phyloP scores from a whole-genome alignment of 2,329 filamentous ascomycete species.

The Aspergillus pseudotamarii region DNA sequence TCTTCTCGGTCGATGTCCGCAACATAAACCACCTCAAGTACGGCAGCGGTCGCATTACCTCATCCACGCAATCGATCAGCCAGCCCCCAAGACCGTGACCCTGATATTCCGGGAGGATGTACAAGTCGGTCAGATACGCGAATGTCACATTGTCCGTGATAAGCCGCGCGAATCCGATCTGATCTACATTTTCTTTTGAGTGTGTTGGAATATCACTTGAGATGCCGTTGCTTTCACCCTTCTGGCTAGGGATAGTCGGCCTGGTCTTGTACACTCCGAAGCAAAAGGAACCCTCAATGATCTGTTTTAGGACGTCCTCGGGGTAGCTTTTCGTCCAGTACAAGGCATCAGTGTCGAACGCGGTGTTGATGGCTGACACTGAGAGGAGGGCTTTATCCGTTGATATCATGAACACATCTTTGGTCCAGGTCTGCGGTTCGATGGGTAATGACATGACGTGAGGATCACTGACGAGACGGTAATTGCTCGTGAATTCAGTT shows the following conservation, averaged over 20 bases:
- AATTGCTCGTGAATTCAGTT: not conserved
- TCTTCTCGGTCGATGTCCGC: slow-evolving; percentile 24
- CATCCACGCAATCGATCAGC: slow-evolving; percentile 64
- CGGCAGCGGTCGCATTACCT: slow-evolving; percentile 59
- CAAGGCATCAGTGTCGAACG: slow-evolving; percentile 59
- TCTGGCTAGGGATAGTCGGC: not conserved
- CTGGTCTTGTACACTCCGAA: slow-evolving; percentile 56
- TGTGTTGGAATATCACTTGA: not conserved
- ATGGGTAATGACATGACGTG: slow-evolving; percentile 12
- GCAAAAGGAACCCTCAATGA: slow-evolving; percentile 62
- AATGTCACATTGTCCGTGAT: slow-evolving; percentile 71
- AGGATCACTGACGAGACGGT: not conserved
- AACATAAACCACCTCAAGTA: slow-evolving; percentile 63
- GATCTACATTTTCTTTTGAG: slow-evolving; percentile 28
- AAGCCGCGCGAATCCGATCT: slow-evolving; percentile 64
- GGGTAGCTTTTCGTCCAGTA: slow-evolving; percentile 64
- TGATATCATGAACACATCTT: slow-evolving; percentile 49
- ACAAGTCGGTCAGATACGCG: slow-evolving; percentile 71
- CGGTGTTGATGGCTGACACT: slow-evolving; percentile 56
- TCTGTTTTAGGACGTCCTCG: slow-evolving; percentile 51
- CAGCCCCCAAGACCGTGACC: slow-evolving; percentile 65
- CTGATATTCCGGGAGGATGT: slow-evolving; percentile 63
- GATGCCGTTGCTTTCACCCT: not conserved
- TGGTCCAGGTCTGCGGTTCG: slow-evolving; percentile 13
- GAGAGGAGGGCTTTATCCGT: slow-evolving; percentile 62